Evolutionary conservation across 2,329 filamentous ascomycete species (phyloP), one percentile per base, ranked within the genome.

Genomic region (Phyllosticta citriasiana): DNA sequence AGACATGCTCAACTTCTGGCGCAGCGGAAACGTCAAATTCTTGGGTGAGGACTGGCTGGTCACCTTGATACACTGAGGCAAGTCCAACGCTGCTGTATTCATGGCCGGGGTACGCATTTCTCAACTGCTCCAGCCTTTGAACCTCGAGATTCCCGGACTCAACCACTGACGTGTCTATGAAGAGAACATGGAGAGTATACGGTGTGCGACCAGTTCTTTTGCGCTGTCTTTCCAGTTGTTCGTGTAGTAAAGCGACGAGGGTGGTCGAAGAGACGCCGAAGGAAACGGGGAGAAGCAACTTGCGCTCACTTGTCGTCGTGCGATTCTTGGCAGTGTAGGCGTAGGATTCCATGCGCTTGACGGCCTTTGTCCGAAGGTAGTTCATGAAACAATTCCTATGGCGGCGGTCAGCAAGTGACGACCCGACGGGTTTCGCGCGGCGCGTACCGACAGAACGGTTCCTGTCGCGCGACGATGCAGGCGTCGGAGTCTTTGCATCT

Each of bases 201-300:
- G 83, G 82, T 4, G 84, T 78, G 57, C 85, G 82, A 4, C 84
- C 83, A 66, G 84, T 85, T 63, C 84, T 86, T 53, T 80, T 78
- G 51, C 82, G 79, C 71, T 93, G 88, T 59, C 80, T 82, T 65
- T 82, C 78, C 54, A 88, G 78, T 69, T 91, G 88, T 63, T 81
- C 77, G 72, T 89, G 83, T 59, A 97, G 78, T 24, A 96, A 80
- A 67, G 93, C 83, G 30, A 96, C 79, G 53, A 99, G 78, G 14
- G 85, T 83, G 14, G 88, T 81, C 0, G 93, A 97, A 1, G 89
- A 94, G 1, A 88, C 78, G 0, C 94, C 93, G 68, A 91, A 87
- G 0, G 92, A 96, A 1, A 97, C 77, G 5, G 91, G 90, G 22
- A 96, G 77, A 19, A 96, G 77, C 55, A 96, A 82, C 69, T 75